phyloP scores from a whole-genome alignment of 2,329 filamentous ascomycete genomes.

The Colletotrichum sp. region DNA sequence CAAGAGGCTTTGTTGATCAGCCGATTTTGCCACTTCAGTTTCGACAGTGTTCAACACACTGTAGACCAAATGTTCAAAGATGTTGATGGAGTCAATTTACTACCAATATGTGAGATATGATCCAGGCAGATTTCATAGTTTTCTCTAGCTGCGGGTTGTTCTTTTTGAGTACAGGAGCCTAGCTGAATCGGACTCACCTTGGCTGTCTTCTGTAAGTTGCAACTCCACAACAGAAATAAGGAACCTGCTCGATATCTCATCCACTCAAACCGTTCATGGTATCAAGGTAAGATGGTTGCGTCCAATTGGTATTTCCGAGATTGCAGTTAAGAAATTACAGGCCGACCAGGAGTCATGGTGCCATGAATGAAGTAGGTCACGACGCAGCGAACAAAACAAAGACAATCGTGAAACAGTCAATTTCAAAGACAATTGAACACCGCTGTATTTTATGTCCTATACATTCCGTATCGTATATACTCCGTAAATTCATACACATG shows the following conservation, averaged over 20 bases:
- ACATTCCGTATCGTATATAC: not conserved
- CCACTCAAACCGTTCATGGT: no score
- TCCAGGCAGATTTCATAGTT: not conserved
- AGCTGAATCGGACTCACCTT: no score
- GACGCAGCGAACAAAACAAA: accelerated
- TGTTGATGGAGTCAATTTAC: not conserved
- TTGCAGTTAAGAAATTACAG: no score
- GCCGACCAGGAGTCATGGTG: no score
- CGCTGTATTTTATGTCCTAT: not conserved
- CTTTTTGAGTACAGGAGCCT: no score
- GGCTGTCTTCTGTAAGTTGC: accelerated
- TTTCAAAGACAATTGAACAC: not conserved
- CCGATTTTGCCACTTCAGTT: not conserved
- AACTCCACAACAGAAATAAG: no score
- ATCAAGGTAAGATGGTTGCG: no score
- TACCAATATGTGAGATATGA: not conserved
- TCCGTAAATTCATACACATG: not conserved
- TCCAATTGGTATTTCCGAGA: no score
- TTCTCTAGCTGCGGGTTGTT: not conserved
- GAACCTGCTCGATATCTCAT: no score
- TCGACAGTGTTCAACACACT: not conserved
- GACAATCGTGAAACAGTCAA: not conserved
- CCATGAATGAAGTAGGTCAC: not conserved
- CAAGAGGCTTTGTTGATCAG: not conserved
- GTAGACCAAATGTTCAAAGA: not conserved